Percentiles rank a stretch among this genome's conserved stretches.
phyloP scores from a whole-genome alignment of 2,329 filamentous ascomycete species.

The Phaeosphaeriaceae sp. region DNA sequence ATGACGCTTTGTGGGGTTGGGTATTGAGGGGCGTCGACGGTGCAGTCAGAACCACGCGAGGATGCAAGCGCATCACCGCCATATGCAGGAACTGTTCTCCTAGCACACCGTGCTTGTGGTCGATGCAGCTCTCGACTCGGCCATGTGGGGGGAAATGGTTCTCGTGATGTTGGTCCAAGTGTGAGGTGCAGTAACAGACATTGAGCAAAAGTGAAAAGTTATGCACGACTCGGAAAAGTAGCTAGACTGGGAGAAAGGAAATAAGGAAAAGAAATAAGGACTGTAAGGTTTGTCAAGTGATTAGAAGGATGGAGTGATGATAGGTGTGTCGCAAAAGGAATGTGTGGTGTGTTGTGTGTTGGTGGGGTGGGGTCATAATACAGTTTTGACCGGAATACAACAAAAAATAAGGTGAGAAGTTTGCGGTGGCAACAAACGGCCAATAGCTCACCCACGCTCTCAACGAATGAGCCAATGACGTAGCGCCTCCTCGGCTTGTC shows the following conservation, averaged over 20 bases:
- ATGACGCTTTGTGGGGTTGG: not conserved
- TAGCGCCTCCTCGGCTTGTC: constrained; percentile 14
- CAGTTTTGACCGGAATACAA: no score
- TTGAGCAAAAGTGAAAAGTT: constrained; percentile 3
- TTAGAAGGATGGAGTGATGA: not conserved
- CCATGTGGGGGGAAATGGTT: constrained; percentile 8
- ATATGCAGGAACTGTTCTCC: constrained; percentile 25
- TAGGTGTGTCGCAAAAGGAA: constrained; percentile 1
- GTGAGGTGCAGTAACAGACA: constrained; percentile 11
- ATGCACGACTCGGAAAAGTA: constrained; percentile 13
- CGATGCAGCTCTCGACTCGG: constrained; percentile 13
- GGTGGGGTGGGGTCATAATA: no score
- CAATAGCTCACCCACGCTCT: constrained; percentile 20
- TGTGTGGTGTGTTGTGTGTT: not conserved
- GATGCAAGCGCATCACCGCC: constrained; percentile 17
- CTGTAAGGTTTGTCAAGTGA: not conserved
- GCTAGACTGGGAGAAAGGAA: constrained; percentile 3
- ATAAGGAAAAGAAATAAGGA: not conserved
- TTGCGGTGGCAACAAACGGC: constrained; percentile 11
- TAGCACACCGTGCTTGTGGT: constrained; percentile 19
- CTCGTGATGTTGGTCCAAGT: constrained; percentile 18
- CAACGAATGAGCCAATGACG: constrained; percentile 26
- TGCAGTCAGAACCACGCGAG: constrained; percentile 3
- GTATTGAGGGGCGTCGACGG: constrained; percentile 1
- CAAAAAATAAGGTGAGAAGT: constrained; percentile 8